Evolutionary conservation across 2,329 filamentous ascomycete genomes (phyloP), one percentile per base, ranked within the genome.

Genomic region (Pseudofabraea citricarpa): DNA sequence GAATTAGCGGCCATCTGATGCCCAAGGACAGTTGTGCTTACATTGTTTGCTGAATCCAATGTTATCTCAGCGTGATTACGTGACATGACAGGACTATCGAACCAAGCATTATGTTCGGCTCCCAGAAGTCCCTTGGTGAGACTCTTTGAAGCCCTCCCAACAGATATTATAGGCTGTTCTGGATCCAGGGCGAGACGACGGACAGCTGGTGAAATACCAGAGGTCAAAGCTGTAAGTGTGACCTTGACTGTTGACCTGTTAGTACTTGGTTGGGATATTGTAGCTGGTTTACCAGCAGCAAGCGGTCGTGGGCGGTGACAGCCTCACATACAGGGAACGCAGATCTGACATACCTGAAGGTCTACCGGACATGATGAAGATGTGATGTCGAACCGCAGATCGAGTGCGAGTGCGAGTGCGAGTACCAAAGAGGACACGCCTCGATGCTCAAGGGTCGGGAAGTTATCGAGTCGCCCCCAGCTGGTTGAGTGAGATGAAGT

Each of bases 1-100:
- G 41, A 36, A 63, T 21, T 35, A 63, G 57, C 27, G 21, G 36
- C 18, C 6, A 29, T 7, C 12, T 15, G 5, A 15, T 27, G 32
- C 16, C 20, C 20, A 40, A 2, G 33, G 38, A 32, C 31, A 37
- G 36, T 19, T n/a, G 33, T 16, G 43, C 64, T 45, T 62, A 77
- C 77, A 60, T 72, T 67, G 6, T 60, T 54, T 2, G 69, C 59
- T 8, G 68, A 53, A 38, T 74, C 64, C 4, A 73, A 66, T 13
- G 56, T 51, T 4, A 83, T 56, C 33, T 74, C 63, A 13, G 84
- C 85, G 63, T 89, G 85, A 9, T 77, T 60, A 35, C 85, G 72
- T 19, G 83, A 87, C 70, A 89, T 83, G 26, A 88, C 83, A 0
- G 83, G 78, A 44, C 78, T 84, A 51, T 87, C 77, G 46, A 87